A percentile compares a stretch with the other conserved stretches of the same genome.
phyloP scores from a whole-genome alignment of 768 basidiomycete species.

The Podaxis carcinomalis region DNA sequence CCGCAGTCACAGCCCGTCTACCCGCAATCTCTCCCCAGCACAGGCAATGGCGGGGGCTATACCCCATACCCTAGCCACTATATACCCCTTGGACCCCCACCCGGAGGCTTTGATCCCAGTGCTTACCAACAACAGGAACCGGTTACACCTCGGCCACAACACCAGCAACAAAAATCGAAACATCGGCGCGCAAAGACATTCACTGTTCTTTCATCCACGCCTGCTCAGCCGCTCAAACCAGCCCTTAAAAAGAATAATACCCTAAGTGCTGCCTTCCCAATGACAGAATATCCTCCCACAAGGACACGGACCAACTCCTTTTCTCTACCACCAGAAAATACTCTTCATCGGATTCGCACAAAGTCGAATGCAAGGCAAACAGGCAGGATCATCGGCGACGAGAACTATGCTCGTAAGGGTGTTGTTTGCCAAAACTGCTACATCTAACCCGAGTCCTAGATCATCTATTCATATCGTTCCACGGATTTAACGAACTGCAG shows the following conservation, averaged over 20 bases:
- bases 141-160: not conserved
- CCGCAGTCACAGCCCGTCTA: constrained; percentile 28
- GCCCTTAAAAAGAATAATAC: constrained; percentile 11
- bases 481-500: constrained; percentile 59
- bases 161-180: constrained; percentile 7
- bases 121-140: constrained; percentile 20
- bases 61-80: constrained; percentile 6
- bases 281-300: constrained; percentile 5
- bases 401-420: constrained; percentile 5
- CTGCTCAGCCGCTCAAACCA: constrained; percentile 11
- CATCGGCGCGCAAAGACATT: constrained; percentile 6
- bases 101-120: constrained; percentile 25
- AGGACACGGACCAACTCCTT: constrained; percentile 12
- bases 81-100: constrained; percentile 14
- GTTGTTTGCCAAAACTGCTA: not conserved
- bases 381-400: not conserved
- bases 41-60: constrained; percentile 9
- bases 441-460: constrained; percentile 34
- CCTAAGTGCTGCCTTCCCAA: constrained; percentile 1
- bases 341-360: constrained; percentile 12
- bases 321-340: constrained; percentile 6
- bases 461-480: constrained; percentile 71
- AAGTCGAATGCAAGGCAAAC: constrained; percentile 12
- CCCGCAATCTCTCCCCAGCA: constrained; percentile 20
- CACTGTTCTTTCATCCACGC: constrained; percentile 5